A percentile compares a stretch with the other conserved stretches of the same genome.
These are phyloP conservation scores for Graphiopsis chlorocephala DNA, from an alignment of 2,329 filamentous ascomycete species.

Conservation along the genomic window DNA sequence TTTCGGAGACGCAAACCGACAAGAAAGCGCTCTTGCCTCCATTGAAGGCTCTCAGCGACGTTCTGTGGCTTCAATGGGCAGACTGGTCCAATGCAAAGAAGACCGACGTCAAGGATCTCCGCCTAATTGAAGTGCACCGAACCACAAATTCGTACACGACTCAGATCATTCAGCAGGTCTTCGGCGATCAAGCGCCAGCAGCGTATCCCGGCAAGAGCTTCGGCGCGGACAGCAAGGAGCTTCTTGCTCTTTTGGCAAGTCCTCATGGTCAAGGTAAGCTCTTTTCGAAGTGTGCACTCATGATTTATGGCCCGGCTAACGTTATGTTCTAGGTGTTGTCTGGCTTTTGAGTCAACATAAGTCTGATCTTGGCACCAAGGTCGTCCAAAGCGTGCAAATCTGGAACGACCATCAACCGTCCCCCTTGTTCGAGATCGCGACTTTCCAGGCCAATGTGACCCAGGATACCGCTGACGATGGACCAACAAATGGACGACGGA, in stretches of 20 bases:
- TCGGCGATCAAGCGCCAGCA: not conserved
- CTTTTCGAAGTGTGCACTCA: not conserved
- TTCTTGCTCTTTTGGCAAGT: constrained; percentile 18
- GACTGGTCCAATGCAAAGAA: not conserved
- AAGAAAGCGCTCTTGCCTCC: not conserved
- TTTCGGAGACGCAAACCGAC: not conserved
- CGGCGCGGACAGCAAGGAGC: constrained; percentile 7
- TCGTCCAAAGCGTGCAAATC: constrained; percentile 9
- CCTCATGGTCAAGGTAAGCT: constrained; percentile 16
- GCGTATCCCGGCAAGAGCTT: constrained; percentile 1
- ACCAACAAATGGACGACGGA: not conserved
- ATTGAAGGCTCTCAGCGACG: not conserved
- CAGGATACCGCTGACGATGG: not conserved
- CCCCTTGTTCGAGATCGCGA: not conserved
- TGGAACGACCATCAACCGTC: not conserved
- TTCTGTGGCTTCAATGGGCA: constrained; percentile 4
- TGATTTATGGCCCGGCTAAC: not conserved
- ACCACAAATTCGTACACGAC: not conserved
- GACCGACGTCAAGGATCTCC: not conserved
- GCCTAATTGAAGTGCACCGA: not conserved
- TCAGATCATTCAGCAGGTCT: not conserved
- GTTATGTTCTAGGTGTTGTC: not conserved
- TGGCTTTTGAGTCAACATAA: constrained; percentile 21
- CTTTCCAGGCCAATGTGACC: not conserved
- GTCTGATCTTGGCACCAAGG: constrained; percentile 16